Conservation (phyloP, 495 filamentous ascomycete genomes). For the Aspergillus indologenus region DNA sequence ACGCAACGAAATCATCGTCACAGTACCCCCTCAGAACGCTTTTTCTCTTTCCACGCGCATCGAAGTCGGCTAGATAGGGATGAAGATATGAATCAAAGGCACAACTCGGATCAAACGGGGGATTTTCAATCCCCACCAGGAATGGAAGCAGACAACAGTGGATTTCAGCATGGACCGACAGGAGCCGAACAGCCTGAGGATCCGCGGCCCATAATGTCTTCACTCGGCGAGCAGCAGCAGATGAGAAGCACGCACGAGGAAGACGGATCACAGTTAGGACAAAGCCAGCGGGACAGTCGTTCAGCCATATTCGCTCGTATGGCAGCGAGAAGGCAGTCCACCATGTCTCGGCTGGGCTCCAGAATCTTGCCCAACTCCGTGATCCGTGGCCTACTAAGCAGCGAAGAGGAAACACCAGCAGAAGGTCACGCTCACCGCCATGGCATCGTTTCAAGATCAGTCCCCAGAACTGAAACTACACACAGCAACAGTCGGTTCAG, state of each 20-base stretch:
- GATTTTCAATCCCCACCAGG: slow-evolving; percentile 22
- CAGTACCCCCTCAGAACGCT: slow-evolving; percentile 23
- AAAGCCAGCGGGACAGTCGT: slow-evolving; percentile 30
- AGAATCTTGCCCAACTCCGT: slow-evolving; percentile 50
- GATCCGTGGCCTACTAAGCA: slow-evolving; percentile 41
- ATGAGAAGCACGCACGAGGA: slow-evolving; percentile 41
- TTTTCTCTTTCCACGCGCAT: slow-evolving; percentile 21
- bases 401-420: slow-evolving; percentile 48
- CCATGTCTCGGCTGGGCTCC: slow-evolving; percentile 50
- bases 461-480: slow-evolving; percentile 36
- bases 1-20: slow-evolving; percentile 40
- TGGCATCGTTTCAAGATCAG: slow-evolving; percentile 40
- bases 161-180: slow-evolving; percentile 16
- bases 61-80: slow-evolving; percentile 31
- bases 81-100: slow-evolving; percentile 43
- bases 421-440: slow-evolving; percentile 50
- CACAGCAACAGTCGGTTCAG: slow-evolving; percentile 42
- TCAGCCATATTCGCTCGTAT: slow-evolving; percentile 39
- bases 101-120: slow-evolving; percentile 28
- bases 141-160: slow-evolving; percentile 17
- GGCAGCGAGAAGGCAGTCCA: slow-evolving; percentile 48
- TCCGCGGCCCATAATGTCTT: slow-evolving; percentile 25
- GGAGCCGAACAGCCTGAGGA: slow-evolving; percentile 13
- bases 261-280: slow-evolving; percentile 24
- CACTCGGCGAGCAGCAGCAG: slow-evolving; percentile 20